Base-by-base conservation (phyloP, 345 rosid genomes). In the Cardamine occulta region DNA sequence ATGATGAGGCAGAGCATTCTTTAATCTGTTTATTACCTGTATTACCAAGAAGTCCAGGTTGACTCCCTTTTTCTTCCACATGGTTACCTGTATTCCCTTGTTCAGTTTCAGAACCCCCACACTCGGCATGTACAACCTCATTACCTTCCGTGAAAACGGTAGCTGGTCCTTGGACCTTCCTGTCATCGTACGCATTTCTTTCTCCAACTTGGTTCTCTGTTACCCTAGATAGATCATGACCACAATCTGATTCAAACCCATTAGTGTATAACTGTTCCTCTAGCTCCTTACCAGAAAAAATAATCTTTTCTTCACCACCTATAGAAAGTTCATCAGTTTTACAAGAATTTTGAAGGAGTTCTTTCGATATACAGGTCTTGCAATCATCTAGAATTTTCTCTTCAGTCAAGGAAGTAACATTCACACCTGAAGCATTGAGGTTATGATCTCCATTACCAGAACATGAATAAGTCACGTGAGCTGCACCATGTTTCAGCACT, bases 281-380 rank as follows among this genome's bases (percentile, higher is more conserved):
- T 48, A 75, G 37, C 76, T 79, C 75, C 77, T 79, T 85, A 48
- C 84, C 85, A 9, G 88, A 86, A 32, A 85, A 79, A 83, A 77
- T 85, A 65, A 86, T 57, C 75, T 85, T 87, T 77, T 83, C 92
- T 78, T 84, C 89, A 26, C 87, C 88, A 66, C 87, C 83, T 42
- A 40, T 76, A 42, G 80, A 63, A 80, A 34, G 75, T 57, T 80
- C 88, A 72, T 62, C 86, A 76, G 74, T 76, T 71, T 70, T 86
- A 66, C 53, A 63, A 68, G 74, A 75, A 57, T 69, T 80, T 55
- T 66, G 67, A 24, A 74, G 72, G 11, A 51, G 19, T 58, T 67
- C 84, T 64, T 77, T 77, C 47, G 60, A 35, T 61, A 75, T 61
- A 48, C 74, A 21, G 49, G 49, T 65, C 58, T 78, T 66, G 56